These are phyloP conservation scores for Auricularia sp. DNA, from an alignment of 768 basidiomycete species.

Conservation along the genomic window DNA sequence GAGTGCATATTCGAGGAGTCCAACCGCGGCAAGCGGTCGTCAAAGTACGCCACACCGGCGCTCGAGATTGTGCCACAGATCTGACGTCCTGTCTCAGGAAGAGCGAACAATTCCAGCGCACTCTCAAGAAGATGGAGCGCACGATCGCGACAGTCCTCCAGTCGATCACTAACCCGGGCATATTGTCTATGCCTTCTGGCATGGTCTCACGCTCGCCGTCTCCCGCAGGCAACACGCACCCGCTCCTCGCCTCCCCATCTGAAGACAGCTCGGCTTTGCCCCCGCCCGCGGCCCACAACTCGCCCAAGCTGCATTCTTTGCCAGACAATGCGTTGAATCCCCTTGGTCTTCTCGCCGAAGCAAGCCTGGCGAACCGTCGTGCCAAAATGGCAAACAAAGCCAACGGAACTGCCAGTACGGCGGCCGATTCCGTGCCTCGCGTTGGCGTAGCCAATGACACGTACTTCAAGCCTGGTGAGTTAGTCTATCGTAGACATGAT, in stretches of 20 bases:
- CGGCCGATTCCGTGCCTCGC: slow-evolving; percentile 25
- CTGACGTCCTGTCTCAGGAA: slow-evolving; percentile 38
- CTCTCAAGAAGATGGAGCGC: slow-evolving; percentile 82
- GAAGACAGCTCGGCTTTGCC: slow-evolving; percentile 31
- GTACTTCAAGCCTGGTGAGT: slow-evolving; percentile 84
- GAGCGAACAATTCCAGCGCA: slow-evolving; percentile 71
- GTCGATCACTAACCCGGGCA: slow-evolving; percentile 74
- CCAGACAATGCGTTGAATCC: slow-evolving; percentile 92
- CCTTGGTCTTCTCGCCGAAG: slow-evolving; percentile 84
- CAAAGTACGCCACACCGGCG: slow-evolving; percentile 44
- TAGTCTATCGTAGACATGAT: background rate
- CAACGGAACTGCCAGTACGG: slow-evolving; percentile 8
- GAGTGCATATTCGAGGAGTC: slow-evolving; percentile 97
- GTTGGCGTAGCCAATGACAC: slow-evolving; percentile 76
- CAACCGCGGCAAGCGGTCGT: slow-evolving; percentile 83
- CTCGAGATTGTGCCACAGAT: background rate
- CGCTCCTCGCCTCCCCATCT: slow-evolving; percentile 43
- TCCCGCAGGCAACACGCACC: slow-evolving; percentile 41
- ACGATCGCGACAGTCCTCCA: slow-evolving; percentile 87
- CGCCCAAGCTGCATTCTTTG: slow-evolving; percentile 81
- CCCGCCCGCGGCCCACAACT: slow-evolving; percentile 20
- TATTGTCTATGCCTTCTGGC: slow-evolving; percentile 44
- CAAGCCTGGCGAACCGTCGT: slow-evolving; percentile 65
- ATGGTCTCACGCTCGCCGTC: slow-evolving; percentile 79
- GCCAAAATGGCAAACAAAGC: slow-evolving; percentile 33